Conservation (phyloP, 441 rosid genomes). For the Gossypium aridum region DNA sequence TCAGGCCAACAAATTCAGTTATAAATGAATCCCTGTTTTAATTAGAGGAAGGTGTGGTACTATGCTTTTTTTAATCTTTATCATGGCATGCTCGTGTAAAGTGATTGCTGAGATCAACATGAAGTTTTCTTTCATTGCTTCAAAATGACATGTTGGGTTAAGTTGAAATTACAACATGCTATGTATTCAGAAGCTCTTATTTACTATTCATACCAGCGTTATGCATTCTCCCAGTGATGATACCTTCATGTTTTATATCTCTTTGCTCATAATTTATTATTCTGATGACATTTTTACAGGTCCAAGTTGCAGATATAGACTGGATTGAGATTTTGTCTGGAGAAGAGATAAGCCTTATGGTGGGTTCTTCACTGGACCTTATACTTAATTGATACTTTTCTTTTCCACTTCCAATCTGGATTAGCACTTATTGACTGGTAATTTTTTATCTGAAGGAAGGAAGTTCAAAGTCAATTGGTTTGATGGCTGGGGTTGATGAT, state of each 20-base stretch:
- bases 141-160: background rate
- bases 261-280: slow-evolving; percentile 13
- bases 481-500: slow-evolving; percentile 65
- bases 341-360: slow-evolving; percentile 85
- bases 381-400: background rate
- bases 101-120: background rate
- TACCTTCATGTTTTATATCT: slow-evolving; percentile 14
- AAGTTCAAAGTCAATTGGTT: slow-evolving; percentile 43
- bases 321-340: slow-evolving; percentile 83
- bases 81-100: background rate
- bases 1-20: background rate
- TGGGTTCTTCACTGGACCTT: slow-evolving; percentile 25
- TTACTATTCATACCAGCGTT: background rate
- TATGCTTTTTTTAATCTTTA: background rate
- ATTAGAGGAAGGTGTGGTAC: background rate
- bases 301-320: slow-evolving; percentile 85
- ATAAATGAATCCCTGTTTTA: background rate
- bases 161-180: background rate
- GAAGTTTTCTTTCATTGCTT: slow-evolving; percentile 2
- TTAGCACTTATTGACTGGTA: slow-evolving; percentile 13
- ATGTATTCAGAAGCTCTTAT: background rate
- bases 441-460: slow-evolving; percentile 65
- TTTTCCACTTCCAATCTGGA: background rate
- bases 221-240: background rate
- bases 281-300: slow-evolving; percentile 40